Evolutionary conservation across 352 stramenopile species (phyloP), one percentile per base, ranked within the genome.

Genomic region (Phytophthora niederhauseri): DNA sequence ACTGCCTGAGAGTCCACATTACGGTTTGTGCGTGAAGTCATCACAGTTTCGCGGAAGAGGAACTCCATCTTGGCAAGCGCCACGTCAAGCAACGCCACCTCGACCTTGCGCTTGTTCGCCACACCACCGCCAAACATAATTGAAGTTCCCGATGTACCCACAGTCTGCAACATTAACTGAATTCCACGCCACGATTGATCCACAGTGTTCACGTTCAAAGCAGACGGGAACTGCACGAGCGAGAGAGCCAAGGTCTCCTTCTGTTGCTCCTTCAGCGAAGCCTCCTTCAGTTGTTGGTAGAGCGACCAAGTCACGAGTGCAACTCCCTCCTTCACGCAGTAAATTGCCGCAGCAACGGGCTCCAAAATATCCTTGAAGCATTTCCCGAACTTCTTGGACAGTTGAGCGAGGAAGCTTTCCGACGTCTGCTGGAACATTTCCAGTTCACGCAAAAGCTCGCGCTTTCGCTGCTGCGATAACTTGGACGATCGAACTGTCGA

Each of bases 351-450:
- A 0, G 72, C 73, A 19, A 98, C 68, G 15, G 92, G 91, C 54
- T 96, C 85, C 12, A 97, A 60, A 14, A 98, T 82, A 72, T 98
- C 92, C 31, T 82, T 78, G 63, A 95, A 98, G 30, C 76, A 87
- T 17, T 80, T 76, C 0, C 66, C 73, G 75, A 89, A 97, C 61
- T 94, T 93, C 41, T 81, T 80, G 7, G 73, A 66, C 34, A 96
- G 26, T 57, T 92, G 89, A 31, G 73, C 55, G 19, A 90, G 26
- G 48, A 95, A 95, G 57, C 81, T 95, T 17, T 96, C 85, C 7
- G 87, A 94, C 6, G 89, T 96, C 50, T 95, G 87, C 63, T 97
- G 88, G 48, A 97, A 93, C 81, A 95, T 91, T n/a, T 93, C 84
- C 11, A 96, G 55, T 45, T 96, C 90, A 22, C 89, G 86, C 22